Conservation (phyloP, 2,329 filamentous ascomycete genomes). For the Fusarium nodosum region DNA sequence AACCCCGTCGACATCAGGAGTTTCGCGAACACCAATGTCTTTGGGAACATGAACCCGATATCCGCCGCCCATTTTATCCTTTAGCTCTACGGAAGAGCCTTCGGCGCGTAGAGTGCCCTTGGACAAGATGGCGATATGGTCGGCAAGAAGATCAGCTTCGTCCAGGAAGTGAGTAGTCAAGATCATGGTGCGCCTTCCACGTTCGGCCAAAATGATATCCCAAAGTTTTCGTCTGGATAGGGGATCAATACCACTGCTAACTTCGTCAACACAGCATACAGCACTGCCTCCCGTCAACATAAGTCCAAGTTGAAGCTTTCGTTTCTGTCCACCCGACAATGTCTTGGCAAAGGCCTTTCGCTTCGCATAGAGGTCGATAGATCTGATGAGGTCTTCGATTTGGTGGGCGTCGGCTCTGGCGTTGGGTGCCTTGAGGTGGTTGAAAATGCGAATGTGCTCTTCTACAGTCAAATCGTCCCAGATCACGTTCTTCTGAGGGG, state of each 20-base stretch:
- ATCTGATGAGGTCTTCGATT: slow-evolving; percentile 73
- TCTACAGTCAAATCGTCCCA: slow-evolving; percentile 90
- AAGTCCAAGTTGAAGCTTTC: slow-evolving; percentile 92
- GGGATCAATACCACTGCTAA: slow-evolving; percentile 89
- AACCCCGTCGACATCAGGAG: slow-evolving; percentile 68
- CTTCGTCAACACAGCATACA: slow-evolving; percentile 92
- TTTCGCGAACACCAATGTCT: slow-evolving; percentile 62
- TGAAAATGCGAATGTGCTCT: slow-evolving; percentile 88
- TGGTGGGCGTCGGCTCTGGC: slow-evolving; percentile 68
- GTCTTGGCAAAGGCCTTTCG: slow-evolving; percentile 78
- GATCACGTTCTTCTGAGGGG: slow-evolving; percentile 93
- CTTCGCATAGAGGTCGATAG: slow-evolving; percentile 83
- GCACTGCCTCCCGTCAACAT: slow-evolving; percentile 93
- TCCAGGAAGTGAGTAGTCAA: slow-evolving; percentile 95
- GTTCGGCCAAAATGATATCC: slow-evolving; percentile 90
- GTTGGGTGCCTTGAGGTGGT: slow-evolving; percentile 78
- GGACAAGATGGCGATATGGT: slow-evolving; percentile 89
- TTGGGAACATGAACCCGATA: slow-evolving; percentile 85
- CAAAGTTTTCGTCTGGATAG: slow-evolving; percentile 90
- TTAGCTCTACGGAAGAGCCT: slow-evolving; percentile 88
- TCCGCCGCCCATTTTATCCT: slow-evolving; percentile 83
- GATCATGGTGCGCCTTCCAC: slow-evolving; percentile 84
- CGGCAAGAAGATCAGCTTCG: slow-evolving; percentile 89
- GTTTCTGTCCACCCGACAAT: slow-evolving; percentile 90
- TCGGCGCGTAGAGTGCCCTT: slow-evolving; percentile 85